These are phyloP conservation scores for Sparassis latifolia DNA, from an alignment of 1,284 basidiomycete genomes.

Conservation along the genomic window DNA sequence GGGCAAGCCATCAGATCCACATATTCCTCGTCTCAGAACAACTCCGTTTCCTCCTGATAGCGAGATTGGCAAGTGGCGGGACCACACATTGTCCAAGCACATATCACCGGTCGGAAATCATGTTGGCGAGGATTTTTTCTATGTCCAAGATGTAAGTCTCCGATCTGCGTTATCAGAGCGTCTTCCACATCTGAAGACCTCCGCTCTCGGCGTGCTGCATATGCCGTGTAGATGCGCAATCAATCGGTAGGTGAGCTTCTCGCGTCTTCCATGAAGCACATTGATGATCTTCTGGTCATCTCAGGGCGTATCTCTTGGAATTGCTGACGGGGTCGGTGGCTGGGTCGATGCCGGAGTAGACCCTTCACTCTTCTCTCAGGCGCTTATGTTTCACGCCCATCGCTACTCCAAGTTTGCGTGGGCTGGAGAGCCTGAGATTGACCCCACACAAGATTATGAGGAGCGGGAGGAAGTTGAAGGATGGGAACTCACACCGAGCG, in stretches of 20 bases:
- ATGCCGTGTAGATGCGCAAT: slow-evolving; percentile 55
- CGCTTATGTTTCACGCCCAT: slow-evolving; percentile 67
- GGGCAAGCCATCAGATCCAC: slow-evolving; percentile 56
- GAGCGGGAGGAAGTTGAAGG: slow-evolving; percentile 49
- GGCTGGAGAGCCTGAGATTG: slow-evolving; percentile 61
- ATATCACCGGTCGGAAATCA: slow-evolving; percentile 38
- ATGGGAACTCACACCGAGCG: slow-evolving; percentile 63
- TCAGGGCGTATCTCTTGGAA: slow-evolving; percentile 71
- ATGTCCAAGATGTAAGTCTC: slow-evolving; percentile 58
- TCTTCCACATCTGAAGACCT: background rate
- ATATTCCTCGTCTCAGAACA: slow-evolving; percentile 24
- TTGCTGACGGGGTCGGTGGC: slow-evolving; percentile 67
- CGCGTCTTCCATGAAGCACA: background rate
- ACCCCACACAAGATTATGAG: slow-evolving; percentile 43
- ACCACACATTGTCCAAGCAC: slow-evolving; percentile 46
- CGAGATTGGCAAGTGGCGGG: slow-evolving; percentile 69
- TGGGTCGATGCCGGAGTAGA: slow-evolving; percentile 78
- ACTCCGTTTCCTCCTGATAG: slow-evolving; percentile 58
- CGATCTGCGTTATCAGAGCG: background rate
- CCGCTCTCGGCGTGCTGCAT: background rate
- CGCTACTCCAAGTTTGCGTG: slow-evolving; percentile 63
- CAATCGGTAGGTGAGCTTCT: slow-evolving; percentile 55
- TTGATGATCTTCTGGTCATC: slow-evolving; percentile 4
- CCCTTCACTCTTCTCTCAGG: slow-evolving; percentile 69
- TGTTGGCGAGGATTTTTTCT: slow-evolving; percentile 79